Evolutionary conservation across 2,329 filamentous ascomycete species (phyloP), one percentile per base, ranked within the genome.

Genomic region (Fusarium albosuccineum): DNA sequence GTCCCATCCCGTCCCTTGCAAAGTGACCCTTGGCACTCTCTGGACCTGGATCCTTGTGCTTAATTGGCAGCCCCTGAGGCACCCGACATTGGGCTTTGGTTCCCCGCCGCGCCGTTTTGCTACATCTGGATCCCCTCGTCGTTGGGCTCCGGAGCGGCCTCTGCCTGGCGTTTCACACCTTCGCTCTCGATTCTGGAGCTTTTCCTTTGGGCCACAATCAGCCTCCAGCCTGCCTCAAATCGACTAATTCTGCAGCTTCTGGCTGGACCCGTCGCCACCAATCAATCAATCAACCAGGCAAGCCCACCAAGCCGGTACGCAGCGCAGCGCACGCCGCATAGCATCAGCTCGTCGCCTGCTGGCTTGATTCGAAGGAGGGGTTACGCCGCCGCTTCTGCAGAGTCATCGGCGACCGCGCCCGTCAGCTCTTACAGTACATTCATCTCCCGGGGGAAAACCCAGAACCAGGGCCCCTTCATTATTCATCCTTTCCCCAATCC

Each of bases 391-490:
- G 71, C 68, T 68, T 71, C 71, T 73, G 65, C 67, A 60, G 60
- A 70, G 66, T 66, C 70, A 68, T 71, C 68, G 55, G 61, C 57
- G 62, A 68, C 64, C 58, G 44, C 69, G 68, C 62, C 66, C 49
- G 68, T 73, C 71, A 73, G 71, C 71, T 69, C 62, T 70, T 62
- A 58, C 67, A 49, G 46, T 36, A 26, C 46, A 58, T 55, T 62
- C 62, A 65, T 70, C 65, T 73, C 62, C 64, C 49, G 9, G 36
- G 51, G 70, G 45, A 60, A 56, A 55, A 64, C 57, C 50, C 60
- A 71, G 57, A 67, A 54, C 70, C 68, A 68, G 71, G 70, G 61
- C 61, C 71, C 64, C 59, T 72, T 73, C 59, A 64, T 66, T 71
- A 61, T 70, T 66, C 70, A 68, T 68, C 62, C 57, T 71, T 64